Evolutionary conservation across 2,329 filamentous ascomycete genomes (phyloP).

Genomic region (Aspergillus sergii): DNA sequence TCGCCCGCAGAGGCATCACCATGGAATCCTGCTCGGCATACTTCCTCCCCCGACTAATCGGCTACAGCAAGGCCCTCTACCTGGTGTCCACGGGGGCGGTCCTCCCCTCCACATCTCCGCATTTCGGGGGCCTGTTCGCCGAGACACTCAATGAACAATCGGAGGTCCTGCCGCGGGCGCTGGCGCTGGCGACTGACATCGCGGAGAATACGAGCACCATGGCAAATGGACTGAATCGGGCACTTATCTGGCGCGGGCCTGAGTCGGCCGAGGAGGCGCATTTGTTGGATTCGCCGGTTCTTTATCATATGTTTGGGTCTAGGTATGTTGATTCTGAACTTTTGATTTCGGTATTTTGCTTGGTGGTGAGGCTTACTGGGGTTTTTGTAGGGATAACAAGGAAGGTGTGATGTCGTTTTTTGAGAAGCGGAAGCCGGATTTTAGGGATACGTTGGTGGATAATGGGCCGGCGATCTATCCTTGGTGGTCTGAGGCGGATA

Average conservation of each 20-base stretch:
- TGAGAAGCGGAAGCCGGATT: conserved; percentile 66
- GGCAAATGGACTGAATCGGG: conserved; percentile 67
- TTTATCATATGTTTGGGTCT: conserved; percentile 43
- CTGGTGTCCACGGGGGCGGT: conserved; percentile 65
- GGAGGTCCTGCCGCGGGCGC: conserved; percentile 64
- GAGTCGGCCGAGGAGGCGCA: conserved; percentile 69
- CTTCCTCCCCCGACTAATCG: conserved; percentile 72
- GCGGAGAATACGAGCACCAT: conserved; percentile 67
- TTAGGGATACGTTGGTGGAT: conserved; percentile 62
- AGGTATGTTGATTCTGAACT: conserved; percentile 21
- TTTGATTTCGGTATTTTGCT: neutral
- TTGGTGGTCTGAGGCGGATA: conserved; percentile 66
- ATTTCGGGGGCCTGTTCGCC: conserved; percentile 62
- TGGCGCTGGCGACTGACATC: conserved; percentile 68
- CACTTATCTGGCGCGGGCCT: conserved; percentile 64
- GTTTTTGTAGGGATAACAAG: conserved; percentile 58
- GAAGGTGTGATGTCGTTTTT: conserved; percentile 72
- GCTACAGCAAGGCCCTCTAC: conserved; percentile 42
- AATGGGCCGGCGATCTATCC: conserved; percentile 64
- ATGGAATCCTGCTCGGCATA: conserved; percentile 74
- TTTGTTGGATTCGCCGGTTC: conserved; percentile 60
- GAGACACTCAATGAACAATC: conserved; percentile 62
- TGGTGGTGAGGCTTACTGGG: neutral
- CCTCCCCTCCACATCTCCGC: conserved; percentile 53
- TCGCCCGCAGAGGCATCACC: conserved; percentile 68